These are phyloP conservation scores for Vitis cinerea DNA, from an alignment of 164 flowering plant genomes.

Conservation along the genomic window DNA sequence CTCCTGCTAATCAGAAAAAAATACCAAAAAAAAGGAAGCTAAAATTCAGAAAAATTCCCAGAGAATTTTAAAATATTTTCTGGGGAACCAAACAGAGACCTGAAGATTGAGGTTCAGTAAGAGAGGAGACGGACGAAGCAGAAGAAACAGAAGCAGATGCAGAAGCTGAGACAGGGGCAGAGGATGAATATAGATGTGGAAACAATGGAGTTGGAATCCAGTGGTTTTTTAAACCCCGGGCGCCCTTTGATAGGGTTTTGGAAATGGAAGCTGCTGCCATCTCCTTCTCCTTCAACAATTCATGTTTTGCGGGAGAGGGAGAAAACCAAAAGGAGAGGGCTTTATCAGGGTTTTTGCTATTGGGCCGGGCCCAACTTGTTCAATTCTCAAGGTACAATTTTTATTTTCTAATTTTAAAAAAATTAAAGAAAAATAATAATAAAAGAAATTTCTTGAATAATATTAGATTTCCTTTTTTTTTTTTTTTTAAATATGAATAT, in stretches of 20 bases:
- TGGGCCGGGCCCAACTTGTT: no score
- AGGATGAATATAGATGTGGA: constrained; percentile 12
- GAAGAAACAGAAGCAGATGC: constrained; percentile 2
- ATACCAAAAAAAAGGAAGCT: neutral
- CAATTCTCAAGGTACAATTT: no score
- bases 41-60: neutral
- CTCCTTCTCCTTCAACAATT: constrained; percentile 1
- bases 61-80: constrained; percentile 8
- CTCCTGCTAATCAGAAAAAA: constrained; percentile 20
- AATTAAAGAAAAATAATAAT: no score
- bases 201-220: constrained; percentile 14
- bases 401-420: no score
- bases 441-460: no score
- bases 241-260: constrained; percentile 12
- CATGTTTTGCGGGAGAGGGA: neutral
- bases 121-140: constrained; percentile 17
- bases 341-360: no score
- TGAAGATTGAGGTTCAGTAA: constrained; percentile 20
- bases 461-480: neutral
- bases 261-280: constrained; percentile 10
- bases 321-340: no score
- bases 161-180: constrained; percentile 4
- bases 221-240: neutral
- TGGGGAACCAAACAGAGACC: constrained; percentile 6
- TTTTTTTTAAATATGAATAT: neutral